phyloP scores from a whole-genome alignment of 192 early-diverging fungal species.

The Gonapodya prolifera region DNA sequence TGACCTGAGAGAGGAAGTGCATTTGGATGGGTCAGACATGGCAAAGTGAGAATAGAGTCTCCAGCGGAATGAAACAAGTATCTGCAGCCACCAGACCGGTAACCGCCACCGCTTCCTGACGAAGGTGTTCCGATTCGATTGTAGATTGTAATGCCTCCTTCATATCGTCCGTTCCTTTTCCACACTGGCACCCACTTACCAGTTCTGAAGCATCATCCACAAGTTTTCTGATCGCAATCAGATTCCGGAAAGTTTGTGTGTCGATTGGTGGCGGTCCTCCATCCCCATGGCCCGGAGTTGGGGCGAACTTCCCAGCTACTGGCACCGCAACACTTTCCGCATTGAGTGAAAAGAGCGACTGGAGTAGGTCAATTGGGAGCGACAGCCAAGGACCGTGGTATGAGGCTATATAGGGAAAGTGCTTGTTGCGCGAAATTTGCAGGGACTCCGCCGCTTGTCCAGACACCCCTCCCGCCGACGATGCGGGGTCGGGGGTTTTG shows the following conservation, averaged over 20 bases:
- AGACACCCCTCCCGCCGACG: too few relatives aligned
- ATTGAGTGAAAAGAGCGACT: slow-evolving; percentile 20
- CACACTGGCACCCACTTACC: slow-evolving; percentile 1
- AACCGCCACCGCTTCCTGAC: too few relatives aligned
- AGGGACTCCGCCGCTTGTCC: neutral
- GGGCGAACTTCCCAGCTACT: neutral
- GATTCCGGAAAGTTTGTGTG: slow-evolving; percentile 11
- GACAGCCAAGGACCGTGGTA: slow-evolving; percentile 31
- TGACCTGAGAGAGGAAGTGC: slow-evolving; percentile 4
- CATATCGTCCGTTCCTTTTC: too few relatives aligned
- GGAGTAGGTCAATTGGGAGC: slow-evolving; percentile 21
- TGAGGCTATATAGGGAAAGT: neutral
- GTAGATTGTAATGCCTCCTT: too few relatives aligned
- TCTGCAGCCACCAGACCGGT: too few relatives aligned
- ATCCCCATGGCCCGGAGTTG: neutral
- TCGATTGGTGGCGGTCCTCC: neutral
- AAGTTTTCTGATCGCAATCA: slow-evolving; percentile 17
- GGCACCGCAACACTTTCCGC: slow-evolving; percentile 7
- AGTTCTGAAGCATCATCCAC: slow-evolving; percentile 25
- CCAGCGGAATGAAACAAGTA: too few relatives aligned
- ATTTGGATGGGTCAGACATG: too few relatives aligned
- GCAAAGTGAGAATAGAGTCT: too few relatives aligned
- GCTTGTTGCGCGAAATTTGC: neutral
- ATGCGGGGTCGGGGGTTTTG: too few relatives aligned
- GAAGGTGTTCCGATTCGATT: too few relatives aligned